Percentiles rank a stretch among this genome's conserved stretches.
These are phyloP conservation scores for Flaveria linearis DNA, from an alignment of 129 eudicot genomes.

Conservation along the genomic window DNA sequence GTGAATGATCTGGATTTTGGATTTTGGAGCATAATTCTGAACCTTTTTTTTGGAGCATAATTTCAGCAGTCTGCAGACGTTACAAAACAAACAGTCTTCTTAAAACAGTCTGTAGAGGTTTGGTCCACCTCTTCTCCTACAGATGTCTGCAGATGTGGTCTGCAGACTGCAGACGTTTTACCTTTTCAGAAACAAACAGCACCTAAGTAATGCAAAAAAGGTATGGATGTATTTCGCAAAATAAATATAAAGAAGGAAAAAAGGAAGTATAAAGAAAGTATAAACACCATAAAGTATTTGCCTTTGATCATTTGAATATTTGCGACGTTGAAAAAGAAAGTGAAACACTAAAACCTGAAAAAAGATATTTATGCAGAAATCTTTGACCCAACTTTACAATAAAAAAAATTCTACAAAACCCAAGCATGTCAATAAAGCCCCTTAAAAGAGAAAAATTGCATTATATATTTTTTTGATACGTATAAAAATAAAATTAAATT, in stretches of 20 bases:
- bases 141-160: too few relatives aligned
- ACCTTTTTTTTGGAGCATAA: too few relatives aligned
- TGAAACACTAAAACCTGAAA: neutral
- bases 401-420: slow-evolving; percentile 5
- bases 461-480: neutral
- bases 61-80: too few relatives aligned
- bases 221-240: slow-evolving; percentile 25
- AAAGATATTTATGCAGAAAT: slow-evolving; percentile 31
- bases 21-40: neutral
- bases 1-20: too few relatives aligned
- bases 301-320: slow-evolving; percentile 24
- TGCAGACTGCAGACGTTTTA: too few relatives aligned
- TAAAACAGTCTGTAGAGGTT: too few relatives aligned
- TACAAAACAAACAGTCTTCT: too few relatives aligned
- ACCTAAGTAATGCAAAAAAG: neutral
- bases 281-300: slow-evolving; percentile 21
- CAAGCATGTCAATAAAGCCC: slow-evolving; percentile 30
- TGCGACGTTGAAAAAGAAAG: neutral
- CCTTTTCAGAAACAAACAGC: too few relatives aligned
- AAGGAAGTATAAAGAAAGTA: neutral
- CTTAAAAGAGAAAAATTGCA: neutral
- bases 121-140: too few relatives aligned
- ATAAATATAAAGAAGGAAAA: slow-evolving; percentile 9
- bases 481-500: neutral
- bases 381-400: slow-evolving; percentile 26